Percentiles rank a stretch among this genome's conserved stretches.
phyloP scores from a whole-genome alignment of 2,329 filamentous ascomycete species.

The Sporothrix luriei region DNA sequence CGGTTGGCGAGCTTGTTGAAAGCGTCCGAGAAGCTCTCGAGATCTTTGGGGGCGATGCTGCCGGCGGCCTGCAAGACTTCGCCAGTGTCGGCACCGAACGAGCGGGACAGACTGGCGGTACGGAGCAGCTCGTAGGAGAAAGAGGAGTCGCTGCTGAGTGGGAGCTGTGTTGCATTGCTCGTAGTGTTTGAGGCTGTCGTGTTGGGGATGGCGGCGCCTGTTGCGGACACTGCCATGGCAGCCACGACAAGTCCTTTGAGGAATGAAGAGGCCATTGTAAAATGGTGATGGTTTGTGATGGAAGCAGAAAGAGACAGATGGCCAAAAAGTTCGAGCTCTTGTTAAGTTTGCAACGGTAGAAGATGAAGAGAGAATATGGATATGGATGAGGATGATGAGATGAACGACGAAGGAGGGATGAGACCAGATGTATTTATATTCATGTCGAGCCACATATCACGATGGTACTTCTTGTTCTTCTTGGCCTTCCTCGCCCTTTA shows the following conservation, averaged over 20 bases:
- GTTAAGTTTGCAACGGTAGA: background rate
- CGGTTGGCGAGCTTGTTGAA: constrained; percentile 38
- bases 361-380: background rate
- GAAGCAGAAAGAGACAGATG: too few relatives aligned
- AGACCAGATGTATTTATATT: background rate
- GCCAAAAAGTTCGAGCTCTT: background rate
- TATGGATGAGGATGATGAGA: background rate
- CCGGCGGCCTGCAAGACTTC: constrained; percentile 40
- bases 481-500: background rate
- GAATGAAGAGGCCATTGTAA: background rate
- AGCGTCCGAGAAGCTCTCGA: constrained; percentile 38
- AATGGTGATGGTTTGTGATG: background rate
- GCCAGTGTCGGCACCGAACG: constrained; percentile 39
- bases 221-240: background rate
- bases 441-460: background rate
- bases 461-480: background rate
- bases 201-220: background rate
- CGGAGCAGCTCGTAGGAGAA: constrained; percentile 41
- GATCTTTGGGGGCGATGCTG: constrained; percentile 38
- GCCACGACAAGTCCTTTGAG: background rate
- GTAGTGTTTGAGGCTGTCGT: background rate
- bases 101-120: constrained; percentile 35
- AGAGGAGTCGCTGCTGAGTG: constrained; percentile 37
- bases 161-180: constrained; percentile 35
- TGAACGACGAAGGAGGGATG: background rate